Conservation (phyloP, 306 rosid species). For the Bauhinia variegata region DNA sequence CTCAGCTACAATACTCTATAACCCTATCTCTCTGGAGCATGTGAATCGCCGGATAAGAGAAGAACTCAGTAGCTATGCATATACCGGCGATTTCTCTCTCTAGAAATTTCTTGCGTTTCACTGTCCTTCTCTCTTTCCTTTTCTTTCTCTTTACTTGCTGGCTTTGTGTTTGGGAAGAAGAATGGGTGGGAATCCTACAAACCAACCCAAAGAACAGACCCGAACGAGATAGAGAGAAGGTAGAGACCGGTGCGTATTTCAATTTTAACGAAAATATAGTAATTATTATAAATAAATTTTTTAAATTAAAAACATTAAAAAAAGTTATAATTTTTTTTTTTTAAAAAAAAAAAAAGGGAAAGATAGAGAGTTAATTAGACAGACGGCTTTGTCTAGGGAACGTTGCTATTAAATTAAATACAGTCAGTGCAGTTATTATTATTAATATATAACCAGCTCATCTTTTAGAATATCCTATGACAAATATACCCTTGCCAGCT, state of each 20-base stretch:
- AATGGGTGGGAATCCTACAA: slow-evolving; percentile 56
- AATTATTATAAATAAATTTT: not conserved
- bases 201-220: slow-evolving; percentile 40
- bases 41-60: slow-evolving; percentile 37
- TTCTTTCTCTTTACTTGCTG: slow-evolving; percentile 49
- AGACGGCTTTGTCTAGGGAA: slow-evolving; percentile 63
- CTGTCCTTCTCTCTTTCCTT: slow-evolving; percentile 11
- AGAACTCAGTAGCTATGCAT: slow-evolving; percentile 22
- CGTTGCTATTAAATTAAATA: slow-evolving; percentile 29
- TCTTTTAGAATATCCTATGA: slow-evolving; percentile 18
- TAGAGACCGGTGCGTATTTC: slow-evolving; percentile 29
- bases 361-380: slow-evolving; percentile 32
- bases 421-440: no score
- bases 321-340: no score
- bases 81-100: slow-evolving; percentile 36
- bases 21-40: not conserved
- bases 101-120: not conserved
- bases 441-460: not conserved
- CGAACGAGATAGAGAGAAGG: slow-evolving; percentile 32
- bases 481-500: slow-evolving; percentile 44
- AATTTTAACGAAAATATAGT: slow-evolving; percentile 1
- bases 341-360: no score
- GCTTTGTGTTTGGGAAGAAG: slow-evolving; percentile 48
- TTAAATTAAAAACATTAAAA: no score
- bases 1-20: not conserved